A percentile compares a stretch with the other conserved stretches of the same genome.
phyloP scores from a whole-genome alignment of 2,329 filamentous ascomycete species.

The Ophiocordyceps camponoti-saundersi region DNA sequence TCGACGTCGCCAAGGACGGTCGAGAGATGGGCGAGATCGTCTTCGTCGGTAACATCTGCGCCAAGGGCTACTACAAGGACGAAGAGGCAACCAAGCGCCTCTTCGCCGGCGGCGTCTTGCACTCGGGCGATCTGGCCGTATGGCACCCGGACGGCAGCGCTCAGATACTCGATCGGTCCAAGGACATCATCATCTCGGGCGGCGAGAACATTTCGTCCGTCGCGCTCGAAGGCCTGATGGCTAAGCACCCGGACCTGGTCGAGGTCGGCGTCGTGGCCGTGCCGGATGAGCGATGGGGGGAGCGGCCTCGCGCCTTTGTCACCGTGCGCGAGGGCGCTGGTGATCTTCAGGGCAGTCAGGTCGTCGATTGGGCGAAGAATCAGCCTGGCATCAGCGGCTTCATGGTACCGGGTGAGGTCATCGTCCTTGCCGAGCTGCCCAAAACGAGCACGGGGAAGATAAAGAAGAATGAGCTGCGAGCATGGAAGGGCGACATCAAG shows the following conservation, averaged over 20 bases:
- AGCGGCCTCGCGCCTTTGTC: slow-evolving; percentile 86
- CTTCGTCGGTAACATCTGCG: slow-evolving; percentile 82
- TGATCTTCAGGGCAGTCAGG: slow-evolving; percentile 28
- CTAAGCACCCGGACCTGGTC: slow-evolving; percentile 72
- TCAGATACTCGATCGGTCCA: slow-evolving; percentile 84
- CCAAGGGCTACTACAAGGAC: slow-evolving; percentile 86
- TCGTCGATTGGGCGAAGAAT: slow-evolving; percentile 76
- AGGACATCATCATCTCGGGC: slow-evolving; percentile 96
- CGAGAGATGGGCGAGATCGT: slow-evolving; percentile 45
- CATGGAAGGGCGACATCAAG: slow-evolving; percentile 45
- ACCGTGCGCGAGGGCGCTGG: slow-evolving; percentile 55
- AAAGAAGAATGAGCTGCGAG: slow-evolving; percentile 80
- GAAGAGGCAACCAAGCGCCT: slow-evolving; percentile 69
- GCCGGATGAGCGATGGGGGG: slow-evolving; percentile 81
- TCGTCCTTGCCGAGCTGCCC: slow-evolving; percentile 73
- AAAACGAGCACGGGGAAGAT: slow-evolving; percentile 97
- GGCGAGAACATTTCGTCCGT: slow-evolving; percentile 96
- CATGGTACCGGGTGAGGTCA: slow-evolving; percentile 62
- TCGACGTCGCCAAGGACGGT: slow-evolving; percentile 30
- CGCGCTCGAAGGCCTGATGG: slow-evolving; percentile 77
- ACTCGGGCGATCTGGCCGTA: slow-evolving; percentile 84
- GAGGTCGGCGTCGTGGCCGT: slow-evolving; percentile 87
- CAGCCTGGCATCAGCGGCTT: slow-evolving; percentile 73
- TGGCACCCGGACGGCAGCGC: slow-evolving; percentile 83
- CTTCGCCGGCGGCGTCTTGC: slow-evolving; percentile 71